phyloP scores from a whole-genome alignment of 2,329 filamentous ascomycete species.

The Moelleriella libera region DNA sequence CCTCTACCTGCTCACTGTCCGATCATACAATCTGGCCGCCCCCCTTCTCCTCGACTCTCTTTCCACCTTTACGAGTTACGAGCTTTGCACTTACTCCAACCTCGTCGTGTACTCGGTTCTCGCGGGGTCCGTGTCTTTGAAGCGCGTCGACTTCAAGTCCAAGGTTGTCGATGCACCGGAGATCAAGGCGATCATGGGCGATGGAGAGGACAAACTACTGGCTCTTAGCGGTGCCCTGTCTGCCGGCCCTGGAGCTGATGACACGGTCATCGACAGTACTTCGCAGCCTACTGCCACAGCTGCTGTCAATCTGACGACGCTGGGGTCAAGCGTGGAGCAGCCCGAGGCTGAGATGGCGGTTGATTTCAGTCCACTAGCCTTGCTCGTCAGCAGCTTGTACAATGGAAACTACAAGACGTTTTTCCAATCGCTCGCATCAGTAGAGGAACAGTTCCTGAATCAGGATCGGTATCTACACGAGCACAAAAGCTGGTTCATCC shows the following conservation, averaged over 20 bases:
- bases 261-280: conserved; percentile 51
- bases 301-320: conserved; percentile 75
- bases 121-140: conserved; percentile 83
- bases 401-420: conserved; percentile 88
- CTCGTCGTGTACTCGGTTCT: conserved; percentile 93
- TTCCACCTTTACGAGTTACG: conserved; percentile 96
- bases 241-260: conserved; percentile 67
- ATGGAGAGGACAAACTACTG: conserved; percentile 74
- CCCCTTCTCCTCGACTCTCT: conserved; percentile 91
- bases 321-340: conserved; percentile 58
- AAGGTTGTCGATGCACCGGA: conserved; percentile 98
- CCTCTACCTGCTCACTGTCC: conserved; percentile 80
- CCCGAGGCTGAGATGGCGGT: conserved; percentile 68
- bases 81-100: conserved; percentile 91
- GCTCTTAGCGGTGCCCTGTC: conserved; percentile 70
- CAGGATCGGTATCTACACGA: conserved; percentile 92
- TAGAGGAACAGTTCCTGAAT: conserved; percentile 87
- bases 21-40: conserved; percentile 78
- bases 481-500: conserved; percentile 93
- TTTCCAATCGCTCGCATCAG: conserved; percentile 76
- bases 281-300: conserved; percentile 36
- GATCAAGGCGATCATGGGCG: conserved; percentile 91
- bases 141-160: conserved; percentile 96
- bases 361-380: conserved; percentile 79
- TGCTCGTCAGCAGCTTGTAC: conserved; percentile 84